Evolutionary conservation across 1,284 basidiomycete species (phyloP), one percentile per base, ranked within the genome.

Genomic region (Cystobasidiaceae sp.): DNA sequence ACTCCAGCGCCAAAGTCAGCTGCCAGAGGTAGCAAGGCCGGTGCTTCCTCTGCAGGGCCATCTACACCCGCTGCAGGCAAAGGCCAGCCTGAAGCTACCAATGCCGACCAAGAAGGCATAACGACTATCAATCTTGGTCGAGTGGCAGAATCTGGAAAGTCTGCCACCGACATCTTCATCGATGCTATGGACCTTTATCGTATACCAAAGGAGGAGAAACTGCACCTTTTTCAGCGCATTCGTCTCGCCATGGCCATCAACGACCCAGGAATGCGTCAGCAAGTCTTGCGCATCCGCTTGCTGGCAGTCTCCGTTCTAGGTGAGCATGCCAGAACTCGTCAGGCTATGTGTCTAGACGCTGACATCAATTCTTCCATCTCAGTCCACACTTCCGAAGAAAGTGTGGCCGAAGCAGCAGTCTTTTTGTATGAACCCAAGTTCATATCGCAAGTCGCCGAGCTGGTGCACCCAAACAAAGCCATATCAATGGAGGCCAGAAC

Each of bases 341-440:
- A 34, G 13, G 28, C 28, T 9, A 48, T 25, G 7, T 0, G 6
- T 32, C 43, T 23, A 19, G 45, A 44, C 30, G 19, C 9, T n/a
- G 8, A 32, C n/a, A 60, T 6, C 51, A 17, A 21, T 4, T 37
- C 25, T 49, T 27, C 34, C 37, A 1, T 15, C 39, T 7, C 43
- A 64, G 57, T 57, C 30, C 67, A 67, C 19, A 72, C 72, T 1
- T 89, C 77, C 75, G 65, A 81, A 41, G 94, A 98, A 77, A 82
- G 82, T 30, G 83, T 86, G 73, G 89, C 89, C 3, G 83, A 85
- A 64, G 85, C 88, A 1, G 85, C 87, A 13, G 81, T 97, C 48
- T 97, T 97, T 79, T 81, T 96, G 21, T 94, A 93, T 74, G 94
- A 98, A 77, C 93, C 94, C 17, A 90, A 93, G 73, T 80, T 97